These are phyloP conservation scores for Vitis hybrid DNA, from an alignment of 177 flowering plant genomes.

Conservation along the genomic window DNA sequence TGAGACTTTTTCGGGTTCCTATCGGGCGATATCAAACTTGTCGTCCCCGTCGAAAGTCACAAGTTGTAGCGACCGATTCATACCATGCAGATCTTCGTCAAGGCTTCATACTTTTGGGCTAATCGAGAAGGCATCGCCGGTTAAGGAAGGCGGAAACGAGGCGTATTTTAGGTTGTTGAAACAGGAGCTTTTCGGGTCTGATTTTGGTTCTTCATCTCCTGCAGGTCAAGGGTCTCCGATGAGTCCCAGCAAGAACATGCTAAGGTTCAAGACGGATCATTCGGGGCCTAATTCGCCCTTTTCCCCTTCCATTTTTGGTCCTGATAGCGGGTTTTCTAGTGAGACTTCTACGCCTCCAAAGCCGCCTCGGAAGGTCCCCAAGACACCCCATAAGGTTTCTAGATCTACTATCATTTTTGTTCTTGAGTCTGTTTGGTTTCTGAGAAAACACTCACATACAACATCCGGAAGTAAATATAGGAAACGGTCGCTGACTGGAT, in stretches of 20 bases:
- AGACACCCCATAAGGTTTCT: conserved; percentile 91
- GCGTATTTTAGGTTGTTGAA: conserved; percentile 69
- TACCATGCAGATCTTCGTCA: conserved; percentile 94
- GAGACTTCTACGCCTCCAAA: conserved; percentile 79
- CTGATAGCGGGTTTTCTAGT: conserved; percentile 39
- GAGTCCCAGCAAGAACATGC: conserved; percentile 87
- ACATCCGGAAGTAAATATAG: background rate
- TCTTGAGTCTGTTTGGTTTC: background rate
- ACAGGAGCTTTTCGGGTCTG: conserved; percentile 85
- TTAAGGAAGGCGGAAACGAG: conserved; percentile 79
- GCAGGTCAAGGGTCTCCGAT: conserved; percentile 75
- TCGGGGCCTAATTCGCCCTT: conserved; percentile 72
- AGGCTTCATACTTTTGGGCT: conserved; percentile 86
- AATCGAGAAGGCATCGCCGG: conserved; percentile 74
- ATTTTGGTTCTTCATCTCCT: conserved; percentile 68
- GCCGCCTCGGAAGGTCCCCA: conserved; percentile 85
- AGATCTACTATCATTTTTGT: background rate
- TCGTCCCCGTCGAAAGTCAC: conserved; percentile 52
- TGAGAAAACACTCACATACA: background rate
- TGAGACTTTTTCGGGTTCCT: conserved; percentile 44
- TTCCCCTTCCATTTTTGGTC: conserved; percentile 61
- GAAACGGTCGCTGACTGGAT: background rate
- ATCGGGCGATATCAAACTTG: conserved; percentile 44
- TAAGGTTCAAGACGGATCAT: conserved; percentile 83
- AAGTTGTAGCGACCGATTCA: conserved; percentile 84